These are phyloP conservation scores for Eustoma russellianum DNA, from an alignment of 257 asterid species.

Conservation along the genomic window DNA sequence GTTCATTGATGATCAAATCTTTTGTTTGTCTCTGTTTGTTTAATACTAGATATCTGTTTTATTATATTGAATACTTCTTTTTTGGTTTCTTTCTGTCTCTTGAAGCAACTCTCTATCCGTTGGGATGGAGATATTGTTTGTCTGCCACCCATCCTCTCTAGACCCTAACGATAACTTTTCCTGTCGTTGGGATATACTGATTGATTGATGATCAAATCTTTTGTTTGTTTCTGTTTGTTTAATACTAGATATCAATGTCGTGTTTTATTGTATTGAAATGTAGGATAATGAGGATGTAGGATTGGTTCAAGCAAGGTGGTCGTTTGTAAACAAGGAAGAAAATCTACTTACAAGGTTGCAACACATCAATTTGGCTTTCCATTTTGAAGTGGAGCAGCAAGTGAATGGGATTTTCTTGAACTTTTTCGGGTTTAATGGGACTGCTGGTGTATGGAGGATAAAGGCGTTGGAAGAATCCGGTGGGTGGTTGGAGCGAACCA, in stretches of 20 bases:
- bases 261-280: no score
- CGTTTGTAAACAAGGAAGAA: conserved; percentile 92
- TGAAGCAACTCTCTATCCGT: no score
- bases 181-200: no score
- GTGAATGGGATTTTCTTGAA: conserved; percentile 75
- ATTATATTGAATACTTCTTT: no score
- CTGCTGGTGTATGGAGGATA: conserved; percentile 97
- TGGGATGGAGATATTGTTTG: no score
- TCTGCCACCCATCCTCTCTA: no score
- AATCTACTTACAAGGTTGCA: conserved; percentile 81
- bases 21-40: neutral
- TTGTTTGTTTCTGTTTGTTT: neutral
- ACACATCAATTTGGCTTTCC: conserved; percentile 82
- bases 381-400: conserved; percentile 96
- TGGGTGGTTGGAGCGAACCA: conserved; percentile 96
- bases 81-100: no score
- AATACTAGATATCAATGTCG: no score
- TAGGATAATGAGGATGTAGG: conserved; percentile 90
- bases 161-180: no score
- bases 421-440: conserved; percentile 93
- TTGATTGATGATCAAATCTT: neutral
- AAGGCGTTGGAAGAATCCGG: conserved; percentile 93
- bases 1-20: neutral
- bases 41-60: no score
- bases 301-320: conserved; percentile 98